Conservation (phyloP, 2,329 filamentous ascomycete genomes). For the Penicillium sp. region DNA sequence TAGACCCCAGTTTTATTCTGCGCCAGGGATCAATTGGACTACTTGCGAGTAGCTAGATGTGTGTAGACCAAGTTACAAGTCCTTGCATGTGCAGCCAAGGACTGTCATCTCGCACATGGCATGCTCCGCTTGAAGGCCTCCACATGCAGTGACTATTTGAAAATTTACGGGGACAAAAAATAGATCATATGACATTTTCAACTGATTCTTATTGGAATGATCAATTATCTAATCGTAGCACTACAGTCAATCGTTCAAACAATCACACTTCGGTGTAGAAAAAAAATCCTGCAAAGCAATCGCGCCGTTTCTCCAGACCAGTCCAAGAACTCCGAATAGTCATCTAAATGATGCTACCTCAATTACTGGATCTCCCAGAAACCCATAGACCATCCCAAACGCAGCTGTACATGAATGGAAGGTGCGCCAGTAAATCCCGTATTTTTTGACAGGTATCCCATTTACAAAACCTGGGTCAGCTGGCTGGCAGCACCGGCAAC, state of each 20-base stretch:
- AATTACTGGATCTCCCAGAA: conserved; percentile 25
- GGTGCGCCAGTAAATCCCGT: conserved; percentile 17
- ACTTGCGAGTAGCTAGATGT: background rate
- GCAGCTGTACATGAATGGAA: conserved; percentile 27
- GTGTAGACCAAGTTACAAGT: background rate
- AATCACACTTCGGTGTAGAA: conserved; percentile 8
- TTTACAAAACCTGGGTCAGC: conserved; percentile 28
- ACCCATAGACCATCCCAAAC: conserved; percentile 21
- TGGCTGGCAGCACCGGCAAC: conserved; percentile 47
- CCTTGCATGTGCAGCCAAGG: background rate
- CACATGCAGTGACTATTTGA: background rate
- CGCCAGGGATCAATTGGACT: background rate
- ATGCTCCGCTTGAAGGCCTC: background rate
- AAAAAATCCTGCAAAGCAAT: conserved; percentile 10
- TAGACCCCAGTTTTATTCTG: background rate
- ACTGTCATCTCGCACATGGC: background rate
- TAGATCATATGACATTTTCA: background rate
- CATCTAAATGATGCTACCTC: conserved; percentile 9
- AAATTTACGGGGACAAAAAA: background rate
- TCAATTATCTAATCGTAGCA: conserved; percentile 20
- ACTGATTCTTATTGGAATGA: conserved; percentile 13
- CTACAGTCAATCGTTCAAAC: conserved; percentile 3
- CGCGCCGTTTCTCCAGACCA: conserved; percentile 14
- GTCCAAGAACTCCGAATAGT: conserved; percentile 20
- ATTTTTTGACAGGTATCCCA: conserved; percentile 5